Conservation (phyloP, 2,329 filamentous ascomycete species). For the Coleophoma cylindrospora region DNA sequence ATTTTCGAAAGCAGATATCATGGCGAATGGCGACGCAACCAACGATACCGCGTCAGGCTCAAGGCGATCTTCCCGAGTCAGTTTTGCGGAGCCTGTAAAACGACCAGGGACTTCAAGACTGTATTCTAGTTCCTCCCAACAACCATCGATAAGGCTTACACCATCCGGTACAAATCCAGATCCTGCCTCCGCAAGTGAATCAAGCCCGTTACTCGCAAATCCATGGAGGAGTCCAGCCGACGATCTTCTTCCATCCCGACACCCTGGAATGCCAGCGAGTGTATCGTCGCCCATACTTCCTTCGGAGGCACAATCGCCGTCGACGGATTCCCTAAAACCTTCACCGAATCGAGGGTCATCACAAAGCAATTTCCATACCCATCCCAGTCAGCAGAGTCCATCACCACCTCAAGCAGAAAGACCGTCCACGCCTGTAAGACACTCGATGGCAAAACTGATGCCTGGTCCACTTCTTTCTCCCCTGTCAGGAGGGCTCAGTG, state of each 20-base stretch:
- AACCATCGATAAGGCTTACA: constrained; percentile 10
- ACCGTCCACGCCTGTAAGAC: constrained; percentile 34
- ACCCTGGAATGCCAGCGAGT: constrained; percentile 16
- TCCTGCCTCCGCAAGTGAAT: constrained; percentile 5
- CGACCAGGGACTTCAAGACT: constrained; percentile 16
- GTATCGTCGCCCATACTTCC: constrained; percentile 23
- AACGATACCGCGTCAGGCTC: constrained; percentile 10
- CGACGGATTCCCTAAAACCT: constrained; percentile 16
- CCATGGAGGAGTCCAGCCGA: constrained; percentile 20
- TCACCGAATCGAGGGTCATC: constrained; percentile 17
- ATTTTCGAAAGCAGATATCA: constrained; percentile 3
- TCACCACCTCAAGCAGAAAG: constrained; percentile 30
- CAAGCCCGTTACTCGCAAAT: constrained; percentile 20
- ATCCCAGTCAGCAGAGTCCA: constrained; percentile 23
- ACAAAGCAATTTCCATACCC: constrained; percentile 20
- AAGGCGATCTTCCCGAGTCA: constrained; percentile 21
- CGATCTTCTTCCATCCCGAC: constrained; percentile 12
- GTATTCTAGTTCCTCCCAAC: constrained; percentile 16
- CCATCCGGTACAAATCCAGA: constrained; percentile 7
- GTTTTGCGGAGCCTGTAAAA: constrained; percentile 15
- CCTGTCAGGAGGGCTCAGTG: constrained; percentile 53
- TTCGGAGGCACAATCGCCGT: constrained; percentile 19
- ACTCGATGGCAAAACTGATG: constrained; percentile 46
- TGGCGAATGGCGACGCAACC: constrained; percentile 12
- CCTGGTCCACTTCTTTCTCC: constrained; percentile 55